Evolutionary conservation across 2,329 filamentous ascomycete species (phyloP).

Genomic region (Pseudocercospora macadamiae): DNA sequence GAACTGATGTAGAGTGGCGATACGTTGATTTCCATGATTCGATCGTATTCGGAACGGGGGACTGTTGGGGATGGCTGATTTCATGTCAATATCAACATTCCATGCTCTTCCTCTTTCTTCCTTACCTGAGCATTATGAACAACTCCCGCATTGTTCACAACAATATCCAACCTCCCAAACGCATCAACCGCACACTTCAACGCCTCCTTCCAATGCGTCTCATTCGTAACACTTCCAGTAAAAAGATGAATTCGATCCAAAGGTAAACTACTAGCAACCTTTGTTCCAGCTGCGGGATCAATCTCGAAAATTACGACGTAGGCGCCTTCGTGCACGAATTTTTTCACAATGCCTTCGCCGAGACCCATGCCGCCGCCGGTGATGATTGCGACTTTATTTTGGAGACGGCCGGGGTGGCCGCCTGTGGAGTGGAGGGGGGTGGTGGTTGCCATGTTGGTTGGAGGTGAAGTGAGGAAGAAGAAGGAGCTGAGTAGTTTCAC

Average conservation of each 20-base stretch:
- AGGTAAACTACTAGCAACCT: slow-evolving; percentile 15
- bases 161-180: slow-evolving; percentile 32
- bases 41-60: slow-evolving; percentile 36
- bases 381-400: slow-evolving; percentile 30
- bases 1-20: slow-evolving; percentile 38
- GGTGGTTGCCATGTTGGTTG: not conserved
- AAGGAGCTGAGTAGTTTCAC: not conserved
- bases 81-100: not conserved
- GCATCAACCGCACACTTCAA: slow-evolving; percentile 28
- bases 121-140: slow-evolving; percentile 26
- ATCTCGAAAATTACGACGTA: slow-evolving; percentile 36
- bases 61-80: slow-evolving; percentile 33
- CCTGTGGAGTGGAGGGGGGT: not conserved
- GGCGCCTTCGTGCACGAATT: slow-evolving; percentile 36
- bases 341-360: slow-evolving; percentile 36
- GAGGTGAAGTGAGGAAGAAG: not conserved
- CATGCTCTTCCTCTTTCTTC: not conserved
- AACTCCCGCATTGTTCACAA: slow-evolving; percentile 34
- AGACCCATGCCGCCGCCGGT: slow-evolving; percentile 37
- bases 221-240: slow-evolving; percentile 32
- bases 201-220: slow-evolving; percentile 32
- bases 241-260: slow-evolving; percentile 11
- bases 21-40: slow-evolving; percentile 40
- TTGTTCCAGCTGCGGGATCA: slow-evolving; percentile 18
- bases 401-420: slow-evolving; percentile 17